Evolutionary conservation across 225 moss, liverwort and hornwort species (phyloP).

Genomic region (Marchantia polymorpha): DNA sequence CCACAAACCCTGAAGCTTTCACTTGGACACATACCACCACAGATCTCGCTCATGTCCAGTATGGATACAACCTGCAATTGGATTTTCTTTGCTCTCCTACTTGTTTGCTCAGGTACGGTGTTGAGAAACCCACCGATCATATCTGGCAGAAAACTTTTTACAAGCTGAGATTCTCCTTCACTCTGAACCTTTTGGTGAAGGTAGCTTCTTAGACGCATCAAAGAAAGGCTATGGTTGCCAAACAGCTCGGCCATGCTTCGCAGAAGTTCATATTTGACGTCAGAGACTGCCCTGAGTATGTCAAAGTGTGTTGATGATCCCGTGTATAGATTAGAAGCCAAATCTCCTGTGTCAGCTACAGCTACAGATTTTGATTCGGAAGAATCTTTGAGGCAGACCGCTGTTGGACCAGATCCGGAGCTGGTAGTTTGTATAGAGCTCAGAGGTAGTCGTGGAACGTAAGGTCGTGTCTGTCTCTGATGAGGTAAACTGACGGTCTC

Average conservation of each 20-base stretch:
- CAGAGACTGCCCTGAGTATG: conserved; percentile 29
- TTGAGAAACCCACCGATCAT: conserved; percentile 53
- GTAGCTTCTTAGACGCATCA: conserved; percentile 3
- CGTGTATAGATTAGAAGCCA: background rate
- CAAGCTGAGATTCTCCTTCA: conserved; percentile 25
- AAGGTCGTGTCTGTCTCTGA: conserved; percentile 27
- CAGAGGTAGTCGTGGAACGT: conserved; percentile 38
- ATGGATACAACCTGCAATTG: conserved; percentile 52
- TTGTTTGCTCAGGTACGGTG: conserved; percentile 11
- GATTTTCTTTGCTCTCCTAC: conserved; percentile 36
- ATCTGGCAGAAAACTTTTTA: conserved; percentile 57
- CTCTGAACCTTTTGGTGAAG: conserved; percentile 29
- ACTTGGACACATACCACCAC: background rate
- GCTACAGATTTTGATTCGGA: conserved; percentile 8
- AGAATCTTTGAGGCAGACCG: background rate
- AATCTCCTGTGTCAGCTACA: background rate
- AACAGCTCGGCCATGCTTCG: conserved; percentile 24
- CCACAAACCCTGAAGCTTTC: background rate
- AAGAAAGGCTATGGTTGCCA: conserved; percentile 24
- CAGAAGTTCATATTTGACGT: conserved; percentile 40
- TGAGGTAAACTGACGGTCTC: background rate
- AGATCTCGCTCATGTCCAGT: conserved; percentile 37
- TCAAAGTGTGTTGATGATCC: conserved; percentile 25
- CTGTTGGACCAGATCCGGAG: conserved; percentile 9
- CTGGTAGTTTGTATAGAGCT: conserved; percentile 23